These are phyloP conservation scores for Schoenoplectus tabernaemontani DNA, from an alignment of 202 grass and related monocot genomes.

Conservation along the genomic window DNA sequence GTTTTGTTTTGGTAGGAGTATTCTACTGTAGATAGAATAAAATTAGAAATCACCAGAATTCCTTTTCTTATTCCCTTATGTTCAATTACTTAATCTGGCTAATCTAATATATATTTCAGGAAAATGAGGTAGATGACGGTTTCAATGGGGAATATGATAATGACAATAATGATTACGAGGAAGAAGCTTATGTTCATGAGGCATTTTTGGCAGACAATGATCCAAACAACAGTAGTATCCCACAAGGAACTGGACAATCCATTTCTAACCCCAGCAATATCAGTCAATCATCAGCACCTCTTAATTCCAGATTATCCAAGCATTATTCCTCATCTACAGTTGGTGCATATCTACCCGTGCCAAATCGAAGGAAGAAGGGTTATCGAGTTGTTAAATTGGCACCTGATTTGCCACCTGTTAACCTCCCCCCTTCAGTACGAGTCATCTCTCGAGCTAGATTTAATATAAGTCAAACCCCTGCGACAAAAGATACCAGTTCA, in stretches of 20 bases:
- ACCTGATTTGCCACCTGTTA: slow-evolving; percentile 87
- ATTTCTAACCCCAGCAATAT: slow-evolving; percentile 17
- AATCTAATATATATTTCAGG: slow-evolving; percentile 20
- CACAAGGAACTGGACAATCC: slow-evolving; percentile 24
- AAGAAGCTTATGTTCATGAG: slow-evolving; percentile 93
- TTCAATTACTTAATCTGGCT: neutral
- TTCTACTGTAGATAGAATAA: slow-evolving; percentile 5
- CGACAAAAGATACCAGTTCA: slow-evolving; percentile 26
- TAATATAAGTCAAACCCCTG: slow-evolving; percentile 34
- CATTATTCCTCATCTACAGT: slow-evolving; percentile 30
- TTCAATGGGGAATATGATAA: slow-evolving; percentile 30
- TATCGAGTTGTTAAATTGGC: slow-evolving; percentile 79
- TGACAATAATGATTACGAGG: slow-evolving; percentile 53
- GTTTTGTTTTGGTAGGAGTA: neutral
- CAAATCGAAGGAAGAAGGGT: slow-evolving; percentile 34
- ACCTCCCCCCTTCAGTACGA: slow-evolving; percentile 68
- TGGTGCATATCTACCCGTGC: slow-evolving; percentile 15
- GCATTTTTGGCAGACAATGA: slow-evolving; percentile 74
- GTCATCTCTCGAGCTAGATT: slow-evolving; percentile 59
- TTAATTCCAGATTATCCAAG: slow-evolving; percentile 24
- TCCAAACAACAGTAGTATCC: slow-evolving; percentile 28
- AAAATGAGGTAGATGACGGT: neutral
- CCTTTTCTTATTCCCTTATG: neutral
- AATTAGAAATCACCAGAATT: neutral
- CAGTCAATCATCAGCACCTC: slow-evolving; percentile 5